Conservation (phyloP, 2,329 filamentous ascomycete species). For the Aspergillus pseudoviridinutans region DNA sequence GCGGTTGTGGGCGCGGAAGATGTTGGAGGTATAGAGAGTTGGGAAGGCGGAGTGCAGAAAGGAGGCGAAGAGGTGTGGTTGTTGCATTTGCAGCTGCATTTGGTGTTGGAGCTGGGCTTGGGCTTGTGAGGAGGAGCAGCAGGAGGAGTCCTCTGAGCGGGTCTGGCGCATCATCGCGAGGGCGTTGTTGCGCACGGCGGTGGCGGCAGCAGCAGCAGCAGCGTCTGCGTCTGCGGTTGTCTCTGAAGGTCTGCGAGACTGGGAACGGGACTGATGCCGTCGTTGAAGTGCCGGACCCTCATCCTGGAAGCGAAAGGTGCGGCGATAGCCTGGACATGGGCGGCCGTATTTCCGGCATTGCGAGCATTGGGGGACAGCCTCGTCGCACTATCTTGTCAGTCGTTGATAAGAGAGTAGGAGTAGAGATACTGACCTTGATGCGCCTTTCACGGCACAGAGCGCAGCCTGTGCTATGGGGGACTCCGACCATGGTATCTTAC, state of each 20-base stretch:
- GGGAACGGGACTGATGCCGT: conserved; percentile 16
- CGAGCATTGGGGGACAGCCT: conserved; percentile 38
- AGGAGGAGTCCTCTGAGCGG: too few species aligned
- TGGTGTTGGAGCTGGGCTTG: too few species aligned
- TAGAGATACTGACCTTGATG: conserved; percentile 28
- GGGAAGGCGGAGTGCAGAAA: conserved; percentile 26
- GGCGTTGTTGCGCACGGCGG: conserved; percentile 20
- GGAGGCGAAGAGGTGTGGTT: conserved; percentile 21
- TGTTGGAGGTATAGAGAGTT: conserved; percentile 25
- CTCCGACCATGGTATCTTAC: conserved; percentile 34
- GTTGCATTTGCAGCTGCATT: conserved; percentile 1
- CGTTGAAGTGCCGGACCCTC: conserved; percentile 33
- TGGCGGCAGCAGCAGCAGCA: conserved; percentile 7
- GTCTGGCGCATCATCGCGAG: conserved; percentile 22
- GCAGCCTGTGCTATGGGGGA: conserved; percentile 42
- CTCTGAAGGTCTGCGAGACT: conserved; percentile 1
- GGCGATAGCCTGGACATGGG: conserved; percentile 33
- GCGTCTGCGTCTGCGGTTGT: not conserved
- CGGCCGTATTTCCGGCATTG: conserved; percentile 36
- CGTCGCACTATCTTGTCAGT: conserved; percentile 39
- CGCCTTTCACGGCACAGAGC: conserved; percentile 37
- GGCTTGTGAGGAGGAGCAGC: too few species aligned
- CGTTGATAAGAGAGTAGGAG: not conserved
- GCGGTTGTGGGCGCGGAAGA: conserved; percentile 20
- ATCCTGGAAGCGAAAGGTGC: conserved; percentile 36